A percentile compares a stretch with the other conserved stretches of the same genome.
Conservation (phyloP, 805 yeast species). For the Hanseniaspora hatyaiensis region DNA sequence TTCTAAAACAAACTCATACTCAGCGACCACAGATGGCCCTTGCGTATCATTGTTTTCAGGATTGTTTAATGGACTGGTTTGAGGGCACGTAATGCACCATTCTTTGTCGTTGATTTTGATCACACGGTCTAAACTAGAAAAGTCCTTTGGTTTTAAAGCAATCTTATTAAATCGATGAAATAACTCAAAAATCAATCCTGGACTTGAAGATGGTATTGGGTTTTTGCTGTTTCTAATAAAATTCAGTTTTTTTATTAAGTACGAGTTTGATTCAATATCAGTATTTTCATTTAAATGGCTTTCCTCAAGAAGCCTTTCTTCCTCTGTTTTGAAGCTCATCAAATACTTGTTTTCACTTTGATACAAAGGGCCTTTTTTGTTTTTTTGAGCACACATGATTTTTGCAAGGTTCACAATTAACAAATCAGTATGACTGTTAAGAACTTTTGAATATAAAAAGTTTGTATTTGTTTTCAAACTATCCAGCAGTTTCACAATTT, state of each 20-base stretch:
- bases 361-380: constrained; percentile 4
- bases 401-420: constrained; percentile 23
- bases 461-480: constrained; percentile 25
- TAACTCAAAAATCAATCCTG: constrained; percentile 9
- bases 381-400: constrained; percentile 6
- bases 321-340: constrained; percentile 6
- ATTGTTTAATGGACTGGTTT: background rate
- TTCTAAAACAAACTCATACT: background rate
- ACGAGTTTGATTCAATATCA: constrained; percentile 1
- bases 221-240: constrained; percentile 8
- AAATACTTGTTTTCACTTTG: background rate
- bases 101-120: constrained; percentile 3
- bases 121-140: background rate
- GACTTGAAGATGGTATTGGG: constrained; percentile 9
- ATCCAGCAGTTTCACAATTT: constrained; percentile 46
- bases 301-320: constrained; percentile 3
- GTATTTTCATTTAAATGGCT: background rate
- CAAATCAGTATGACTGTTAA: constrained; percentile 27
- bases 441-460: constrained; percentile 20
- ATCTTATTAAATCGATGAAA: constrained; percentile 1
- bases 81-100: constrained; percentile 15
- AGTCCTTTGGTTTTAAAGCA: background rate
- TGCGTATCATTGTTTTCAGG: background rate
- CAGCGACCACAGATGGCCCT: background rate
- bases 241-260: constrained; percentile 10